Percentiles rank a stretch among this genome's conserved stretches.
Conservation (phyloP, 140 eudicot species). For the Cichorium intybus region DNA sequence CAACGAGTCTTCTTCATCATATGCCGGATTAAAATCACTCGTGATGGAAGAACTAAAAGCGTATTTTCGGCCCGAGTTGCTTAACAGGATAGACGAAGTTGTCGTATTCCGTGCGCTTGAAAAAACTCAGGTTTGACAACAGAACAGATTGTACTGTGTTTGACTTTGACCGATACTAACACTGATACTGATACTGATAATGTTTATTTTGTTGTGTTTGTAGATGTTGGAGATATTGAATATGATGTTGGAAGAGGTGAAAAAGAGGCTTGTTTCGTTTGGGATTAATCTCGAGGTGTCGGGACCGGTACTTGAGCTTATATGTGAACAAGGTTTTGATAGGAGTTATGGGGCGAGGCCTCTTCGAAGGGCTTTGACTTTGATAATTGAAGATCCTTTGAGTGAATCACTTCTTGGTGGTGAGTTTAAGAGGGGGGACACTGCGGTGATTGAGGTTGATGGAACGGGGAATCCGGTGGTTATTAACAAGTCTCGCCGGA, state of each 20-base stretch:
- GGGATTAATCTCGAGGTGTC: slow-evolving; percentile 71
- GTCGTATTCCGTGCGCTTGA: slow-evolving; percentile 80
- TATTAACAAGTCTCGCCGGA: slow-evolving; percentile 41
- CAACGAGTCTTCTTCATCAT: slow-evolving; percentile 55
- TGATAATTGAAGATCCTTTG: slow-evolving; percentile 64
- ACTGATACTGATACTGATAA: background rate
- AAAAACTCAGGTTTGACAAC: slow-evolving; percentile 67
- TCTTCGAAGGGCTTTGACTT: slow-evolving; percentile 75
- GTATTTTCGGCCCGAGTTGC: slow-evolving; percentile 78
- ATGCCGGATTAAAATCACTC: slow-evolving; percentile 68
- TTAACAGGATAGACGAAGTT: slow-evolving; percentile 85
- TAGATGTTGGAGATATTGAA: slow-evolving; percentile 82
- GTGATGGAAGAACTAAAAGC: slow-evolving; percentile 77
- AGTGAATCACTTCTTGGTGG: slow-evolving; percentile 73
- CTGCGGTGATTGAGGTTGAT: slow-evolving; percentile 61
- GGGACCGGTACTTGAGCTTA: slow-evolving; percentile 50
- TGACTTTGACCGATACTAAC: too few species aligned
- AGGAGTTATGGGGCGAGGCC: slow-evolving; percentile 87
- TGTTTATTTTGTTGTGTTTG: background rate
- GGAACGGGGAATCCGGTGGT: slow-evolving; percentile 76
- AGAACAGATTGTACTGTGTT: background rate
- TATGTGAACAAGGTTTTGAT: slow-evolving; percentile 75
- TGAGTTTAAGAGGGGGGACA: slow-evolving; percentile 55
- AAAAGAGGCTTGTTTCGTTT: slow-evolving; percentile 51
- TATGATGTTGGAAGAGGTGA: slow-evolving; percentile 73